A percentile compares a stretch with the other conserved stretches of the same genome.
Evolutionary conservation across 2,329 filamentous ascomycete genomes (phyloP).

Genomic region (Meredithiella fracta): DNA sequence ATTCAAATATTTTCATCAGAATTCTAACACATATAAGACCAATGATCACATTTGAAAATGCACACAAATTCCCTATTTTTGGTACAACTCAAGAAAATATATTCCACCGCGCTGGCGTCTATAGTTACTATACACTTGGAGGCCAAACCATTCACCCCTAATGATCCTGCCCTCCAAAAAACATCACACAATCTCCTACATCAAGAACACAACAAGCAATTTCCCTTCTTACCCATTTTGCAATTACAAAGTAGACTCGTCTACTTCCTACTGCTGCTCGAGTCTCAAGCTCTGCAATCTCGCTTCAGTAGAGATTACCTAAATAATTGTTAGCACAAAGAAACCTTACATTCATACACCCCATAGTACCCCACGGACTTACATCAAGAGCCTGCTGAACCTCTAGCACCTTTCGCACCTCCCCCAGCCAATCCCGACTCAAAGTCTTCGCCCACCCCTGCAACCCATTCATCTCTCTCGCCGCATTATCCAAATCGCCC

Average conservation of each 20-base stretch:
- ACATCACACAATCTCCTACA: background rate
- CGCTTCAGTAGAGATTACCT: constrained; percentile 84
- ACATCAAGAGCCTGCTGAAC: constrained; percentile 94
- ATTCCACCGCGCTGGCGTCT: constrained; percentile 6
- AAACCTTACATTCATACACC: constrained; percentile 2
- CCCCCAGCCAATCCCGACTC: constrained; percentile 81
- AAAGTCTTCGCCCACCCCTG: constrained; percentile 91
- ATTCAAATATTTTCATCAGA: background rate
- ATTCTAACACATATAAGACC: background rate
- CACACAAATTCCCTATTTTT: background rate
- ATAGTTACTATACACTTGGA: constrained; percentile 14
- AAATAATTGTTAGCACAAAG: no score
- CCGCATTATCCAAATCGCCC: constrained; percentile 78
- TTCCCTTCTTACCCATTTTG: background rate
- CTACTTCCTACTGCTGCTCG: constrained; percentile 11
- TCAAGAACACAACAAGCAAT: background rate
- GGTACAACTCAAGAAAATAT: constrained; percentile 2
- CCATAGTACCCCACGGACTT: constrained; percentile 26
- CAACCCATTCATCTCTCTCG: constrained; percentile 85
- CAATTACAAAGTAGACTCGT: background rate
- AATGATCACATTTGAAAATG: background rate
- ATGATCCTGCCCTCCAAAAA: background rate
- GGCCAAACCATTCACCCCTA: constrained; percentile 6
- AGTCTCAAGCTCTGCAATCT: constrained; percentile 58
- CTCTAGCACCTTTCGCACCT: constrained; percentile 83